Base-by-base conservation (phyloP, 2,329 filamentous ascomycete species). In the Atkinsonella texensis region DNA sequence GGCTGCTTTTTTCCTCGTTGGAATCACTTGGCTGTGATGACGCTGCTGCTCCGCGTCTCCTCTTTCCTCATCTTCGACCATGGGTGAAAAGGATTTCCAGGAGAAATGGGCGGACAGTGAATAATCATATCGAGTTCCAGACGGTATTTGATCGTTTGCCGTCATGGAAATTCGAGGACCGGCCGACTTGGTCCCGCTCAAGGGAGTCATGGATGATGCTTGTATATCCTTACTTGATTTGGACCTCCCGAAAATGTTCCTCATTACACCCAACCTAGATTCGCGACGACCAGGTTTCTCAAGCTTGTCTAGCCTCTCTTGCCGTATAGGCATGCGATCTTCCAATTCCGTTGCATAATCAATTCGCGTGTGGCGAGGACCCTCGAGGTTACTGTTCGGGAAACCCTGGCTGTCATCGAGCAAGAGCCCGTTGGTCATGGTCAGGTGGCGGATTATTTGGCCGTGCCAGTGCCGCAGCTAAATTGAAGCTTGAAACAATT, bases 211-310 rank as follows among this genome's bases (percentile, higher is more conserved):
- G 4, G 62, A 52, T 4, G 60, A 52, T 5, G 60, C 61, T 31
- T 70, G 66, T 4, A 56, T 52, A 6, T 71, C 65, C 53, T 67
- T 69, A 12, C 59, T 58, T 3, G 63, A 48, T 59, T 69, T 77
- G 18, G 68, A 67, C 54, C 74, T 70, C 41, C 70, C 67, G 56
- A 81, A 80, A 9, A 81, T 67, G 55, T 65, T 73, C 50, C 74
- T 68, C 47, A 80, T 68, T 46, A 80, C 60, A 3, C 73, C 76
- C 48, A 79, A 59, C 53, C 69, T 74, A 15, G 77, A 80, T 54
- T 79, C 76, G 55, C 76, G 68, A 59, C 68, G 72, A 51, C 60
- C 62, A 23, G 70, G 57, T 57, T 70, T 76, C 46, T 70, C 68
- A 6, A 20, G 13, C 5, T 63, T 48, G 6, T 47, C 53, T 40